Percentiles rank a stretch among this genome's conserved stretches.
phyloP scores from a whole-genome alignment of 495 filamentous ascomycete genomes.

The Friedmanniomyces endolithicus region DNA sequence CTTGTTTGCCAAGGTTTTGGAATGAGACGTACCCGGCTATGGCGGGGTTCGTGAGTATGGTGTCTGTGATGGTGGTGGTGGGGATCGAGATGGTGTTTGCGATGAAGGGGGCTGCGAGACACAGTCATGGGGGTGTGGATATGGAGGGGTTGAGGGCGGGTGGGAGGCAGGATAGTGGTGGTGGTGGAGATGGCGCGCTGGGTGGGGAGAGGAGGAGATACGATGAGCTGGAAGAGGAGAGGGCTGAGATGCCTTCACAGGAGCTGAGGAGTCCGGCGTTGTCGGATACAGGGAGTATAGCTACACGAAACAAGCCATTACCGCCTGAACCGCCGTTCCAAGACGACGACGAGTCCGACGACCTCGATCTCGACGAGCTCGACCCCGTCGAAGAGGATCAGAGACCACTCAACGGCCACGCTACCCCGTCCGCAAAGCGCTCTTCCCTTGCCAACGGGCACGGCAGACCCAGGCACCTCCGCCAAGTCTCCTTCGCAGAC shows the following conservation, averaged over 20 bases:
- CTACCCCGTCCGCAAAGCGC: constrained; percentile 1
- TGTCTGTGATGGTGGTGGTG: constrained; percentile 32
- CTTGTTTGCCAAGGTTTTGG: constrained; percentile 36
- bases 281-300: neutral
- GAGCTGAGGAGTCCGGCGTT: constrained; percentile 3
- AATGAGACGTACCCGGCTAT: constrained; percentile 35
- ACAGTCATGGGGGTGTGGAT: constrained; percentile 19
- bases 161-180: neutral
- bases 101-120: constrained; percentile 28
- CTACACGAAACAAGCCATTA: constrained; percentile 14
- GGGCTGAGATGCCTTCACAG: neutral
- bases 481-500: constrained; percentile 16
- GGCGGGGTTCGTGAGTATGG: constrained; percentile 34
- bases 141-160: constrained; percentile 9
- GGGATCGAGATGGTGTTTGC: constrained; percentile 37
- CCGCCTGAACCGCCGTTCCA: constrained; percentile 16
- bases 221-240: constrained; percentile 4
- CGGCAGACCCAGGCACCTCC: neutral
- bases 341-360: constrained; percentile 18
- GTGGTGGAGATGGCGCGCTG: constrained; percentile 9
- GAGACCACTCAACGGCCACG: constrained; percentile 6
- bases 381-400: constrained; percentile 17
- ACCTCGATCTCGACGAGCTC: constrained; percentile 28
- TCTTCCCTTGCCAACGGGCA: constrained; percentile 15
- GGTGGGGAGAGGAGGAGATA: constrained; percentile 5